Base-by-base conservation (phyloP, 2,329 filamentous ascomycete species). In the Pseudogymnoascus sp. region DNA sequence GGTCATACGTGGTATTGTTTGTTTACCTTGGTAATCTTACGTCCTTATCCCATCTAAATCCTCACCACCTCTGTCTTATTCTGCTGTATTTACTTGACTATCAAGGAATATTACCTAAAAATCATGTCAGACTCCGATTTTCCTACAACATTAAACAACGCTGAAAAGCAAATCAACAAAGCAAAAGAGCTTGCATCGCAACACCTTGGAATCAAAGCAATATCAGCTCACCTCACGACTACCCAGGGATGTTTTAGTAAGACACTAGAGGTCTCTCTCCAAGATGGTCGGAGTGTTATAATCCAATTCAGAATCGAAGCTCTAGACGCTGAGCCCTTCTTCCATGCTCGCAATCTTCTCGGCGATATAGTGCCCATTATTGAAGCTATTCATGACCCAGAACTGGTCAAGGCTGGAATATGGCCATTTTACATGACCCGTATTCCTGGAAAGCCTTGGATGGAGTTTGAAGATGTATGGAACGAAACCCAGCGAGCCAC, bases 161-260 rank as follows among this genome's bases (percentile, higher is more conserved):
- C 61, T 28, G 22, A 33, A 35, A 66, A 66, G 62, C 64, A 67
- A 38, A 37, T 56, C 62, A 61, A 59, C 56, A 64, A 65, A 31
- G 67, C 67, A 6, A 64, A 63, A 46, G 12, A 62, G 28, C 66
- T 68, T 16, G 65, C 67, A n/a, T 24, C 37, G 22, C 43, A 40
- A n/a, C 64, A 66, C 61, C 53, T 50, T 24, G 62, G 59, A 12
- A 62, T 65, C 24, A 33, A 41, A 14, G 64, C 66, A 4, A 67
- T 64, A 61, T 68, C 63, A 50, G 66, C 67, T 46, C 64, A 65
- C 33, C 62, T 61, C 2, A 59, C 62, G 8, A 38, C 40, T 16
- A 62, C 65, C 35, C 68, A 71, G 65, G 69, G 67, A 28, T 68
- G 60, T 60, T 70, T 68, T 40, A 71, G 68, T 59, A 68, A 62